Evolutionary conservation across 805 yeast genomes (phyloP), one percentile per base, ranked within the genome.

Genomic region (Saccharomycopsis sp.): DNA sequence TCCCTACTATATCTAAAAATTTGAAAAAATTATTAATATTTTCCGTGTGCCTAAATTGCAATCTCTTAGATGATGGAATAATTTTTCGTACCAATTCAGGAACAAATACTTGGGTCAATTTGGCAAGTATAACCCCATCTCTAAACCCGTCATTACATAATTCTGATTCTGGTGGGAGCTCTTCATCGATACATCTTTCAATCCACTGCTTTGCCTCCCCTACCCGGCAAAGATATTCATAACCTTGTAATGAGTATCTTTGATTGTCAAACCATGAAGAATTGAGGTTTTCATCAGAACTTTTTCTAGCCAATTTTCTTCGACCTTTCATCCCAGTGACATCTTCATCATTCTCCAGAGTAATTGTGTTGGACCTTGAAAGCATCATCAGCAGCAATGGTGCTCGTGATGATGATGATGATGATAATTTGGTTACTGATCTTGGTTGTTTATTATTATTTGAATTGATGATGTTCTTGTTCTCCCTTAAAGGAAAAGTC

Each of bases 21-120:
- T 72, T 68, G 60, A 90, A 81, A 60, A 90, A 89, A 19, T 79
- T 70, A 55, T 87, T 86, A 58, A 93, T 90, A 59, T 93, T 93
- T 58, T 93, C 97, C 0, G 96, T 86, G 60, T 87, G 96, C 51
- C 84, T 79, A 67, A 86, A 93, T 59, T 87, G 89, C 32, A 89
- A 69, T 52, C 68, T 84, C 54, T 72, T 73, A 40, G 77, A 77
- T 55, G 74, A 65, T 29, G 77, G 78, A 13, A 71, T 67, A 8
- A 83, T 59, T 59, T 75, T 61, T 53, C 68, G 66, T 40, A 79
- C 79, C 43, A 74, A 65, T 0, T 75, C 71, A 0, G 96, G 90
- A 38, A 82, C 76, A 43, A 93, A 78, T 2, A 68, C 72, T 53
- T 77, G 75, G 6, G 95, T 79, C 34, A 90, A 62, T 56, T 84